These are phyloP conservation scores for Stagonosporopsis chrysanthemi DNA, from an alignment of 2,329 filamentous ascomycete genomes.

Conservation along the genomic window DNA sequence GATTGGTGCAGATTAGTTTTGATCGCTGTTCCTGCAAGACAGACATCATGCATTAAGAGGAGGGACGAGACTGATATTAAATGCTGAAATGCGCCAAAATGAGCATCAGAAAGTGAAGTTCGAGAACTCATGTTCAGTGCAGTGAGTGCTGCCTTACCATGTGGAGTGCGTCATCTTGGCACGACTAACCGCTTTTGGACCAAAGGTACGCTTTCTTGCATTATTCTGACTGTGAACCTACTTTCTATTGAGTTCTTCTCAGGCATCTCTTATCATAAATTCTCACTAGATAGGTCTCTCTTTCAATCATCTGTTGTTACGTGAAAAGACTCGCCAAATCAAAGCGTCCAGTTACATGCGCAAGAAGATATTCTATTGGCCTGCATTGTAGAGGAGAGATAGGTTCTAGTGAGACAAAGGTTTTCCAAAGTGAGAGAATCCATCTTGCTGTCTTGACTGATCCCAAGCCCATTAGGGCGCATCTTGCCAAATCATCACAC, in stretches of 20 bases:
- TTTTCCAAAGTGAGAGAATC: background rate
- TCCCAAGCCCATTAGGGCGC: background rate
- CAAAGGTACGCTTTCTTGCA: background rate
- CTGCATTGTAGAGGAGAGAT: background rate
- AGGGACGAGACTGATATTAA: background rate
- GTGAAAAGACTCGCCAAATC: too few species aligned
- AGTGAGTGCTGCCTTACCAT: background rate
- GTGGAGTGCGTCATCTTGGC: background rate
- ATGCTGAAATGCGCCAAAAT: background rate
- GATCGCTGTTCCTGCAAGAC: constrained; percentile 9
- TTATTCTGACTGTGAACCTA: background rate
- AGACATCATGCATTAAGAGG: constrained; percentile 16
- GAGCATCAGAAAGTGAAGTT: background rate
- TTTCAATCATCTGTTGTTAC: background rate
- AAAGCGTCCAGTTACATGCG: too few species aligned
- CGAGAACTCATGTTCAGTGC: background rate
- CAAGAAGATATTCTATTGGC: background rate
- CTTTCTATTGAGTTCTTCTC: background rate
- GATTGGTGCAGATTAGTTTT: constrained; percentile 9
- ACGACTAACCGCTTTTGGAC: background rate
- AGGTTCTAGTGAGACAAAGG: background rate
- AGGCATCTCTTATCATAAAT: background rate
- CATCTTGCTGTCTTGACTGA: background rate
- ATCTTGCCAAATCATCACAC: background rate
- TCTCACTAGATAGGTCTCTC: too few species aligned